These are phyloP conservation scores for Lyophyllum atratum DNA, from an alignment of 768 basidiomycete species.

Conservation along the genomic window DNA sequence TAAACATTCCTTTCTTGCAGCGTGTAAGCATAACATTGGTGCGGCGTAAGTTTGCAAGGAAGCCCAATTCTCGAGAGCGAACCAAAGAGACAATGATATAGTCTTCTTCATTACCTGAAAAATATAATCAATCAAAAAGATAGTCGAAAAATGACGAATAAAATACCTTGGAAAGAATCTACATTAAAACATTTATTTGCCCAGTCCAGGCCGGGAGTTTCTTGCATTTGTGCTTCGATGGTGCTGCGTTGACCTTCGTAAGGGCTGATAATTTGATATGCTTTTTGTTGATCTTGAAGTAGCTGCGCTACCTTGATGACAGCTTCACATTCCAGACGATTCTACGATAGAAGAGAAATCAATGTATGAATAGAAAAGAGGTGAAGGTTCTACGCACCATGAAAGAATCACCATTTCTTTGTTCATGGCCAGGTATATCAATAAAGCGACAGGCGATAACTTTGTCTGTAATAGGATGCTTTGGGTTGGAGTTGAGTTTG, in stretches of 20 bases:
- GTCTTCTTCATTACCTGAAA: constrained; percentile 80
- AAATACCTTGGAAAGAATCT: constrained; percentile 79
- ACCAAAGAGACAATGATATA: constrained; percentile 76
- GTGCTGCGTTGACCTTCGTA: constrained; percentile 72
- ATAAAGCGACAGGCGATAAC: constrained; percentile 65
- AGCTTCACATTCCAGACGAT: constrained; percentile 54
- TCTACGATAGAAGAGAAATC: constrained; percentile 41
- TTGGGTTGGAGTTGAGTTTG: constrained; percentile 53
- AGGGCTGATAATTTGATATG: constrained; percentile 74
- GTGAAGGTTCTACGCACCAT: constrained; percentile 28
- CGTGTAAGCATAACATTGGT: constrained; percentile 90
- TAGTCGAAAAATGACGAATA: background rate
- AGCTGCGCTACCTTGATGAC: constrained; percentile 58
- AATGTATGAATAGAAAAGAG: background rate
- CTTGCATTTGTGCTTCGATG: constrained; percentile 60
- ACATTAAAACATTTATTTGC: constrained; percentile 80
- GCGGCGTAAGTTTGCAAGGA: constrained; percentile 62
- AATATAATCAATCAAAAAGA: constrained; percentile 2
- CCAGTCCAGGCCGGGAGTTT: constrained; percentile 52
- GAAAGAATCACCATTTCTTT: constrained; percentile 32
- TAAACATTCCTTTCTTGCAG: constrained; percentile 78
- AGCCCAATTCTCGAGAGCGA: constrained; percentile 60
- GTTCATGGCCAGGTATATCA: constrained; percentile 48
- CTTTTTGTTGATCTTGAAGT: constrained; percentile 49
- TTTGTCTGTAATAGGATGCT: constrained; percentile 48